Base-by-base conservation (phyloP, 2,329 filamentous ascomycete species). In the Eutypella sp. region DNA sequence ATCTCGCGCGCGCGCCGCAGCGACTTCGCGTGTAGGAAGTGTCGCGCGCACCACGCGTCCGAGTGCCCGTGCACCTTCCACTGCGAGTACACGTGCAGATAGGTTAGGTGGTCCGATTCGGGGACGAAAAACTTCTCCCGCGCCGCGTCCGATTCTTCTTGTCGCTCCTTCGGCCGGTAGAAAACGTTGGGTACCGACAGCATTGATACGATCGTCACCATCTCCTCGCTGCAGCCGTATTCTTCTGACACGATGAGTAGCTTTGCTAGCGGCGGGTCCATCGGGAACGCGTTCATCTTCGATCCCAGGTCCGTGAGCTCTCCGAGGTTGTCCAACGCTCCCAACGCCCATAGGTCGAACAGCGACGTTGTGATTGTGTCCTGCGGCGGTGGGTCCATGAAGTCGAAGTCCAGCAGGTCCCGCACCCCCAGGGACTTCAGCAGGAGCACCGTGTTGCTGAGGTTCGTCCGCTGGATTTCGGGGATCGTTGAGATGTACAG, bases 71-170 rank as follows among this genome's bases (percentile, higher is more conserved):
- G 96, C 41, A 86, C 77, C 67, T 87, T 89, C 93, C 93, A 99
- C 62, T 96, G 92, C 7, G 85, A 85, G 69, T 95, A 99, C 1
- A 99, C 93, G 61, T 97, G 91, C 3, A 99, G 80, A 37, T 96
- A 87, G 0, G 93, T 99, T 34, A 99, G 74, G 64, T 99, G 93
- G 64, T 99, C 93, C 2, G 90, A 96, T 67, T 99, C 93, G 23
- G 93, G 90, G 7, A 99, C 93, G 70, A 96, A 97, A 68, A 99
- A 99, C 66, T 97, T 97, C 65, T 99, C 93, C 23, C 92, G 83
- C 27, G 93, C 91, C 1, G 91, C 84, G 60, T 99, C 93, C 5
- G 92, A 93, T 70, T 99, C 93, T 62, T 99, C 93, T 59, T 96
- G 87, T 1, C 93, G 85, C 67, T 99, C 95, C 64, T 95, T 96